phyloP scores from a whole-genome alignment of 805 yeast genomes.

The Cyberlindnera galapagoensis region DNA sequence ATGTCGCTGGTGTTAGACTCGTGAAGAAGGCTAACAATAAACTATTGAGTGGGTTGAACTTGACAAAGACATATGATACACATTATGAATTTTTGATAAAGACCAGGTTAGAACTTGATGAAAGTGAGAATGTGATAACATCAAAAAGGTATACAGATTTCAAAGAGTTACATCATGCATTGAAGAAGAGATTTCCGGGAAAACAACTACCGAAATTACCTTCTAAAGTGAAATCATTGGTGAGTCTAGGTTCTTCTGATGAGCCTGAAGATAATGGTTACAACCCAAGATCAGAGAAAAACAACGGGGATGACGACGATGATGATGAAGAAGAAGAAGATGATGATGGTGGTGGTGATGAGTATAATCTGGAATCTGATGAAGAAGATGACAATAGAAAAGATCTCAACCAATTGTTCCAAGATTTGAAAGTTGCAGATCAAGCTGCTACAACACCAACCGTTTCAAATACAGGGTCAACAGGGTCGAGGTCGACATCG shows the following conservation, averaged over 20 bases:
- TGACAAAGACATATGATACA: slow-evolving; percentile 15
- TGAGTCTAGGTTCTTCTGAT: slow-evolving; percentile 21
- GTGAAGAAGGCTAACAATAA: slow-evolving; percentile 24
- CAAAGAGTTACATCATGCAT: slow-evolving; percentile 42
- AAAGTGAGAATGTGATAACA: slow-evolving; percentile 26
- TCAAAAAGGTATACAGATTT: slow-evolving; percentile 67
- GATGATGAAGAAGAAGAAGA: slow-evolving; percentile 18
- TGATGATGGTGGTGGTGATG: slow-evolving; percentile 18
- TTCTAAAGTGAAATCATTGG: slow-evolving; percentile 37
- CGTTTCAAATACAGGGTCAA: slow-evolving; percentile 3
- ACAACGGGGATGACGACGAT: slow-evolving; percentile 2
- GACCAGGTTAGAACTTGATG: slow-evolving; percentile 16
- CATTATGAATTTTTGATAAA: slow-evolving; percentile 21
- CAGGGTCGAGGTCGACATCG: slow-evolving; percentile 4
- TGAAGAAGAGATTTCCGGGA: slow-evolving; percentile 62
- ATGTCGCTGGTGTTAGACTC: slow-evolving; percentile 59
- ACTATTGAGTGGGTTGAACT: slow-evolving; percentile 19
- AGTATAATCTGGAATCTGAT: slow-evolving; percentile 12
- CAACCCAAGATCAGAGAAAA: not conserved
- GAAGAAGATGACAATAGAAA: slow-evolving; percentile 16
- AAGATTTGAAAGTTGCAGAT: slow-evolving; percentile 10
- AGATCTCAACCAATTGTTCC: slow-evolving; percentile 15
- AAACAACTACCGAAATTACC: slow-evolving; percentile 57
- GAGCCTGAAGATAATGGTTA: not conserved
- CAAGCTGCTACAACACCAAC: slow-evolving; percentile 2